phyloP scores from a whole-genome alignment of 2,329 filamentous ascomycete genomes.

The Penicillium sclerotigenum region DNA sequence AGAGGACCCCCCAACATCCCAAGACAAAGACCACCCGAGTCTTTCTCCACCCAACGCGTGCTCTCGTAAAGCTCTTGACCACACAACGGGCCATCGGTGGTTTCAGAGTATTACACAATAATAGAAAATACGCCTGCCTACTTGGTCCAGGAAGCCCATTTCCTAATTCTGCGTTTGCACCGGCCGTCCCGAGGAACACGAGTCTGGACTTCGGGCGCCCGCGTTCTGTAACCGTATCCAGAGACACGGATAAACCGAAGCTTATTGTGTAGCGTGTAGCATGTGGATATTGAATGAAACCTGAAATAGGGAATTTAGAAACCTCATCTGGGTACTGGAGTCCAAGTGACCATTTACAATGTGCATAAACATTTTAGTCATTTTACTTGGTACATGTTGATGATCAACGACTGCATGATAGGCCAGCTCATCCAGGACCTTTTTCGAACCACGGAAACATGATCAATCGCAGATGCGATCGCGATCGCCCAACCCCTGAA shows the following conservation, averaged over 20 bases:
- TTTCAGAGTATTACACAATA: slow-evolving; percentile 3
- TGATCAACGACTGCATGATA: not conserved
- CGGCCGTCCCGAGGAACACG: slow-evolving; percentile 7
- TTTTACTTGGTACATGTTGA: not conserved
- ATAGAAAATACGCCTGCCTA: slow-evolving; percentile 8
- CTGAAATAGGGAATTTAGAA: not conserved
- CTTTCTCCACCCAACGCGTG: slow-evolving; percentile 12
- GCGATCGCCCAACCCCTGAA: slow-evolving; percentile 11
- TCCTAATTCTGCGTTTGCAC: slow-evolving; percentile 1
- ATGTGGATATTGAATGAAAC: not conserved
- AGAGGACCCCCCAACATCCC: slow-evolving; percentile 12
- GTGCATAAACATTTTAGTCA: not conserved
- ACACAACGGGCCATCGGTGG: not conserved
- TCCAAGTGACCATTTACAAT: not conserved
- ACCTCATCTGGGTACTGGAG: not conserved
- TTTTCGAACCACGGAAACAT: not conserved
- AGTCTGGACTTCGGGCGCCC: slow-evolving; percentile 6
- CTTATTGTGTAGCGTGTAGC: slow-evolving; percentile 1
- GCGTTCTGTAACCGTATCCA: not conserved
- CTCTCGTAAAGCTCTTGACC: slow-evolving; percentile 5
- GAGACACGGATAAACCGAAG: slow-evolving; percentile 4
- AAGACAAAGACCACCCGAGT: slow-evolving; percentile 13
- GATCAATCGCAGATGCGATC: slow-evolving; percentile 10
- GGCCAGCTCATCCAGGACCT: not conserved
- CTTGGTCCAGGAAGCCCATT: slow-evolving; percentile 1